Evolutionary conservation across 208 protist species (phyloP).

Genomic region (Trypanosoma lewisi): DNA sequence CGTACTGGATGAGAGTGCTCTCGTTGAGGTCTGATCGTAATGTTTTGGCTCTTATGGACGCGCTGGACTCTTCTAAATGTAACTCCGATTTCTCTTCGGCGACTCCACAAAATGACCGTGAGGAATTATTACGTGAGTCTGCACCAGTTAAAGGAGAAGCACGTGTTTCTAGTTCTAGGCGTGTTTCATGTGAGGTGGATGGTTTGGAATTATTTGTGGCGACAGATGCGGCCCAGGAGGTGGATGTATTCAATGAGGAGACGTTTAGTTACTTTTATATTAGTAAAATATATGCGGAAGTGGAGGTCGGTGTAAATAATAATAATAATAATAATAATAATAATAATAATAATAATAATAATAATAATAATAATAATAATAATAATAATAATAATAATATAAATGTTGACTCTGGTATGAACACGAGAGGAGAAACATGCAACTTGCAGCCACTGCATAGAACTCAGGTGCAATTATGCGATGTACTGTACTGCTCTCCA

Average conservation of each 20-base stretch:
- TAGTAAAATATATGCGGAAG: conserved; percentile 8
- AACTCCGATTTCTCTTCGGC: neutral
- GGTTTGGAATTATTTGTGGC: conserved; percentile 40
- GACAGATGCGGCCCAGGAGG: conserved; percentile 25
- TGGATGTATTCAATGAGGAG: conserved; percentile 30
- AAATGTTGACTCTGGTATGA: no score
- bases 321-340: neutral
- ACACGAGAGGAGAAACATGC: no score
- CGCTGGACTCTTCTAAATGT: neutral
- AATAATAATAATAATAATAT: no score
- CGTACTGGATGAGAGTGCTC: conserved; percentile 13
- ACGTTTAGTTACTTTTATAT: conserved; percentile 36
- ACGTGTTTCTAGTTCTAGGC: neutral
- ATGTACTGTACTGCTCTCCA: neutral
- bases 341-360: no score
- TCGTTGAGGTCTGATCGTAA: neutral
- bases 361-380: no score
- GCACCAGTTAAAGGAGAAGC: neutral
- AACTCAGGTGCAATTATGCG: neutral
- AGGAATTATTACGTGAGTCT: neutral
- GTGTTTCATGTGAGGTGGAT: conserved; percentile 19
- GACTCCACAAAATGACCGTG: neutral
- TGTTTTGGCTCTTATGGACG: neutral
- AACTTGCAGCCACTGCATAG: no score
- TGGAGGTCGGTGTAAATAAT: neutral